Evolutionary conservation across 345 rosid species (phyloP), one percentile per base, ranked within the genome.

Genomic region (Garcia nutans): DNA sequence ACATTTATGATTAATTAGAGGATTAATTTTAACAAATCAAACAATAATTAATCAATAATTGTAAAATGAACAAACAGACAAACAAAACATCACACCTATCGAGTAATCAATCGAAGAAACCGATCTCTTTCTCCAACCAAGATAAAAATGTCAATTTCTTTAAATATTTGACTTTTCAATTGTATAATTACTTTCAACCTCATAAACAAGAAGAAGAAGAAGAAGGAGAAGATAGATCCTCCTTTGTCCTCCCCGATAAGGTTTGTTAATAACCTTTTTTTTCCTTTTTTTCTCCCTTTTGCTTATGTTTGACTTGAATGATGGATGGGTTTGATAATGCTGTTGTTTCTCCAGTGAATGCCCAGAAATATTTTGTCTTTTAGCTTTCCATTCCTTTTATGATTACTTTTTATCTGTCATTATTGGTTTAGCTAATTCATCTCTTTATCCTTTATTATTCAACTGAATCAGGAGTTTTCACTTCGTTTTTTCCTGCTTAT

Each of bases 221-320:
- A 12, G 44, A 13, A 8, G 24, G 17, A 5, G 45, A 69, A 12
- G 60, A 52, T 31, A 69, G 60, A 50, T 52, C 57, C 11, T n/a
- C 71, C 22, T 24, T 68, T n/a, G 47, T 69, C 42, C 17, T 31
- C 60, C 16, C 73, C 19, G 24, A 19, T 69, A 52, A 52, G 73
- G 73, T 69, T 52, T 44, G 23, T 65, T 12, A 44, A n/a, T 22
- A 2, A 33, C 3, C 17, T 12, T 42, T 22, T 9, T 17, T 65
- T 17, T 13, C 41, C 17, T 65, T 33, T 16, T 54, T 16, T 17
- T 54, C 6, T 54, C 58, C 16, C 6, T 10, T 5, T 13, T 54
- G 58, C 41, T 37, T 37, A 3, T 37, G 41, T 37, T 37, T 37
- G 41, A 3, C 41, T 37, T 37, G 41, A 37, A 37, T 37, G 41